Evolutionary conservation across 2,329 filamentous ascomycete genomes (phyloP), one percentile per base, ranked within the genome.

Genomic region (Venturia aucupariae): DNA sequence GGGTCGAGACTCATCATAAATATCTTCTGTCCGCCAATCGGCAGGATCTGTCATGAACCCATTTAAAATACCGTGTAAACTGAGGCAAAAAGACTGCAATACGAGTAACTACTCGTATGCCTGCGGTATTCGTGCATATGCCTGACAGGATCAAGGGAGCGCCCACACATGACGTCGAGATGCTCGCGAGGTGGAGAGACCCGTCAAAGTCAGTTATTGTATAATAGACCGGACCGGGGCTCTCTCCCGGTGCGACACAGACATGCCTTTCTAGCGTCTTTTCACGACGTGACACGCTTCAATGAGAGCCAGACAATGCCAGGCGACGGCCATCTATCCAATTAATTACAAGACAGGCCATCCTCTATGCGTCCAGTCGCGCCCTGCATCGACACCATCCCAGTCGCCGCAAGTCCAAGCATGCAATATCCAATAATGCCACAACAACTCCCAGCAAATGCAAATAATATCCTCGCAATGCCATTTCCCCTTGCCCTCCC

Each of bases 401-500:
- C 48, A 30, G 30, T 27, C 22, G 6, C 5, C 13, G 24, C 15
- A 27, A 57, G 8, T 35, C 8, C 7, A 32, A 15, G 30, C 51
- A 57, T n/a, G 51, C 51, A 22, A 19, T 32, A 19, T n/a, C 51
- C 51, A n/a, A 57, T 15, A 35, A 57, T 4, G 51, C 15, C 11
- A 35, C n/a, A 57, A 35, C 8, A 35, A 57, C 51, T 13, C 51
- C 51, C 27, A 27, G 51, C 51, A 57, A 35, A 57, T 57, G 51
- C 51, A 57, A 35, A 35, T 35, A 35, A 57, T 57, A 57, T 57
- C 51, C 51, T 57, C 51, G 30, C 51, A 57, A 57, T 57, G 27
- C 7, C 51, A 57, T n/a, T 57, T 57, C 51, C 51, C 51, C 15
- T 57, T 22, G 15, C 41, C 35, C 35, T 60, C 59, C 38, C 59